These are phyloP conservation scores for Starmerella vaccinii DNA, from an alignment of 805 yeast species.

Conservation along the genomic window DNA sequence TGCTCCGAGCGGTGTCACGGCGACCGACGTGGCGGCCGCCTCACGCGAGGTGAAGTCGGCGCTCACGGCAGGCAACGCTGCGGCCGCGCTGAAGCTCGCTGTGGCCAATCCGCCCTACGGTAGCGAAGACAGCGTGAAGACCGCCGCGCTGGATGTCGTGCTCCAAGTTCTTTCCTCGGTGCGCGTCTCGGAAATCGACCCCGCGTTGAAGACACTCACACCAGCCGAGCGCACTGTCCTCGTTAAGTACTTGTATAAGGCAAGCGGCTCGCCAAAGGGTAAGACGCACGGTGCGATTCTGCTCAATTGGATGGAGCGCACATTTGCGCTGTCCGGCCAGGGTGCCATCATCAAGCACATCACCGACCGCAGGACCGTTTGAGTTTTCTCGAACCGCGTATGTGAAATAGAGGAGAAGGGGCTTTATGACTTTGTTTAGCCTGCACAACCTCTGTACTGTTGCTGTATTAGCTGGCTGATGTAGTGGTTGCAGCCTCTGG, in stretches of 20 bases:
- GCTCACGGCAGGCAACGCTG: conserved; percentile 61
- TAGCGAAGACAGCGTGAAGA: conserved; percentile 49
- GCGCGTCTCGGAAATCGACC: conserved; percentile 55
- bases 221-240: conserved; percentile 63
- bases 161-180: conserved; percentile 62
- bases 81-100: conserved; percentile 53
- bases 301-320: conserved; percentile 85
- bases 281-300: conserved; percentile 74
- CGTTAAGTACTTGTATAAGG: conserved; percentile 74
- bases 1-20: conserved; percentile 44
- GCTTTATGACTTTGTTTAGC: no score
- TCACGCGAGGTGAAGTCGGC: conserved; percentile 50
- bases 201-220: conserved; percentile 48
- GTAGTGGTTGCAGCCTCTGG: no score
- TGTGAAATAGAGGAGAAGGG: no score
- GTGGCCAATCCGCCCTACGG: conserved; percentile 77
- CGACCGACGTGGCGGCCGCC: conserved; percentile 45
- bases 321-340: conserved; percentile 72
- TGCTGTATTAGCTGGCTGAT: no score
- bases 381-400: no score
- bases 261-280: conserved; percentile 56
- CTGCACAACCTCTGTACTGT: no score
- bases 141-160: conserved; percentile 44
- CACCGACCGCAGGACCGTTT: conserved; percentile 75
- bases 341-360: conserved; percentile 81